Evolutionary conservation across 2,329 filamentous ascomycete species (phyloP).

Genomic region (Ophiosphaerella korrae): DNA sequence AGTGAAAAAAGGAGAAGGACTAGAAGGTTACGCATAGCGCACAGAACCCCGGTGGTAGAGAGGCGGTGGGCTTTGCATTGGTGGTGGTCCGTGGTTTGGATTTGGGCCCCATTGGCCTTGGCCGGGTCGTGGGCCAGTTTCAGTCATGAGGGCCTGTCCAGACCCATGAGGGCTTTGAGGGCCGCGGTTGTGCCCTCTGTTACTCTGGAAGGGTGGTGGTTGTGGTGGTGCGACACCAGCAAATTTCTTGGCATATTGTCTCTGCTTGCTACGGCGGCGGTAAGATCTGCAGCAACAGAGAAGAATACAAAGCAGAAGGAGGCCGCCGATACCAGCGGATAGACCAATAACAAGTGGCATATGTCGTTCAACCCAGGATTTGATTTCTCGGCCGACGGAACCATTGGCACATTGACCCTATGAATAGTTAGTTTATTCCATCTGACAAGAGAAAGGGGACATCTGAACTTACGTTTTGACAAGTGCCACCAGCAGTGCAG

Average conservation of each 20-base stretch:
- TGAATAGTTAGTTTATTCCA: slow-evolving; percentile 6
- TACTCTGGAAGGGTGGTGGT: slow-evolving; percentile 8
- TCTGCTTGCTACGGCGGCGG: slow-evolving; percentile 31
- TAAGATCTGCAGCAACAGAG: slow-evolving; percentile 68
- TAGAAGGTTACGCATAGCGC: slow-evolving; percentile 8
- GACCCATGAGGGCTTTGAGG: slow-evolving; percentile 1
- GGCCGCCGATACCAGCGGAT: slow-evolving; percentile 69
- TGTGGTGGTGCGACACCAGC: slow-evolving; percentile 17
- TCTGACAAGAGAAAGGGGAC: neutral
- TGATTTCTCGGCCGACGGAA: slow-evolving; percentile 71
- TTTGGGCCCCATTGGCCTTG: slow-evolving; percentile 1
- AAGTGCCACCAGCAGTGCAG: slow-evolving; percentile 80
- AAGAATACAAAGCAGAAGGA: slow-evolving; percentile 68
- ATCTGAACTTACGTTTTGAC: slow-evolving; percentile 64
- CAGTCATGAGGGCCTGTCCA: slow-evolving; percentile 1
- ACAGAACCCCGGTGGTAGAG: slow-evolving; percentile 7
- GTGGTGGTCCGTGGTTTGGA: slow-evolving; percentile 7
- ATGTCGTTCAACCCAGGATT: slow-evolving; percentile 76
- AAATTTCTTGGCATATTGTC: slow-evolving; percentile 28
- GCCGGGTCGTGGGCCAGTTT: neutral
- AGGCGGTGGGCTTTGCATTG: slow-evolving; percentile 8
- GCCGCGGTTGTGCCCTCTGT: neutral
- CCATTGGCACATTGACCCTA: slow-evolving; percentile 75
- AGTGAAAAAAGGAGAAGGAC: neutral
- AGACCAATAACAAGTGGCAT: slow-evolving; percentile 84